phyloP scores from a whole-genome alignment of 805 yeast genomes.

The Candida bentonensis region DNA sequence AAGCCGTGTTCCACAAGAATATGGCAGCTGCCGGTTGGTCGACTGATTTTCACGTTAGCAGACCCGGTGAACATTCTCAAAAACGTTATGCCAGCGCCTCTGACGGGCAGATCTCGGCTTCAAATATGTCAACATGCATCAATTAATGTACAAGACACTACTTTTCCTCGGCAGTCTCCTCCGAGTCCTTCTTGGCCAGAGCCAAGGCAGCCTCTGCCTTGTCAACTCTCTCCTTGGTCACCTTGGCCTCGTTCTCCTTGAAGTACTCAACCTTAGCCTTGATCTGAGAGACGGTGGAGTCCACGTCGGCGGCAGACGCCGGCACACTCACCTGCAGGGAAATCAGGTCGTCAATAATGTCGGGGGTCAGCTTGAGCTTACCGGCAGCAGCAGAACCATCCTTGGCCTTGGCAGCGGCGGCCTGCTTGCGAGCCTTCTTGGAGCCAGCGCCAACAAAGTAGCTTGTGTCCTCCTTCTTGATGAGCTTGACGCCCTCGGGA shows the following conservation, averaged over 20 bases:
- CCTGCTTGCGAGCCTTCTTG: slow-evolving; percentile 35
- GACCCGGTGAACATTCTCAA: no score
- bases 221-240: slow-evolving; percentile 61
- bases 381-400: slow-evolving; percentile 13
- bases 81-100: no score
- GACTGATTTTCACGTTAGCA: no score
- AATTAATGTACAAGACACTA: not conserved
- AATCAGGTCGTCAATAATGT: slow-evolving; percentile 59
- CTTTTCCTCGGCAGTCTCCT: slow-evolving; percentile 14
- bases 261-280: slow-evolving; percentile 58
- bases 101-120: no score
- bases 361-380: slow-evolving; percentile 66
- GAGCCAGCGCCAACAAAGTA: slow-evolving; percentile 37
- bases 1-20: no score
- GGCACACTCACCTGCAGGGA: slow-evolving; percentile 73
- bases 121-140: no score
- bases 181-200: slow-evolving; percentile 42
- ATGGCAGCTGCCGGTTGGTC: no score
- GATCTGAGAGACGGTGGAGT: slow-evolving; percentile 49
- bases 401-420: slow-evolving; percentile 30
- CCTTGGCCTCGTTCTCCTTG: slow-evolving; percentile 61
- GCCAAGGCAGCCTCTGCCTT: slow-evolving; percentile 67
- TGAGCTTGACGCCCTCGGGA: slow-evolving; percentile 49
- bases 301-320: slow-evolving; percentile 54
- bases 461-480: slow-evolving; percentile 47